phyloP scores from a whole-genome alignment of 176 grass and related monocot genomes.

The Alloteropsis semialata region DNA sequence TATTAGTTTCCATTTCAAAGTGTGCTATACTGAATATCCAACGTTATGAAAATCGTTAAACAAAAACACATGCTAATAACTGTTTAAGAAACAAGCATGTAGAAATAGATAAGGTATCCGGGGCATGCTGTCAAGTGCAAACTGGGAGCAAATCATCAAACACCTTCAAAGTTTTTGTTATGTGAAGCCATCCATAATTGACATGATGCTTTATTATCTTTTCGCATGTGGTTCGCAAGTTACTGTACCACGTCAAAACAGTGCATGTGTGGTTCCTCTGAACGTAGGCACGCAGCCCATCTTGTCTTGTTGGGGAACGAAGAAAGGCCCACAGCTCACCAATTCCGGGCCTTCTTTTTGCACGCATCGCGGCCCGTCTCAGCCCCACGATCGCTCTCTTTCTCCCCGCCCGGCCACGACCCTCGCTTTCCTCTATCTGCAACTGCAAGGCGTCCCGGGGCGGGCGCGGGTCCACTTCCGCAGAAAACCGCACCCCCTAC shows the following conservation, averaged over 20 bases:
- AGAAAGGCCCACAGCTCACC: background rate
- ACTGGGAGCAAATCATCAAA: background rate
- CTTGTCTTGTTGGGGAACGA: background rate
- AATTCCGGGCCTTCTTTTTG: background rate
- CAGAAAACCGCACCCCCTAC: conserved; percentile 21
- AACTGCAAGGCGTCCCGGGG: background rate
- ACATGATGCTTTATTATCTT: background rate
- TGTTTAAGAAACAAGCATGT: background rate
- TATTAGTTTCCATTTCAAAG: background rate
- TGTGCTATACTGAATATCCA: background rate
- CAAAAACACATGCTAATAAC: background rate
- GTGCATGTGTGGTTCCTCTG: too few relatives aligned
- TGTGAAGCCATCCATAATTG: background rate
- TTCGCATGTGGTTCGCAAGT: background rate
- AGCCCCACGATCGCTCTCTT: background rate
- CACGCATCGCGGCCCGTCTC: background rate
- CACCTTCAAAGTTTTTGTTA: background rate
- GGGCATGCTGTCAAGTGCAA: background rate
- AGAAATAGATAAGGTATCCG: background rate
- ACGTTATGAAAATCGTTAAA: background rate
- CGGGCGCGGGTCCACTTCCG: background rate
- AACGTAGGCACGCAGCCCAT: background rate
- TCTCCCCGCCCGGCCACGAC: background rate
- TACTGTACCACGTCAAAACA: too few relatives aligned
- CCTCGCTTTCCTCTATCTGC: background rate